Evolutionary conservation across 768 basidiomycete genomes (phyloP).

Genomic region (Lentinula aciculospora): DNA sequence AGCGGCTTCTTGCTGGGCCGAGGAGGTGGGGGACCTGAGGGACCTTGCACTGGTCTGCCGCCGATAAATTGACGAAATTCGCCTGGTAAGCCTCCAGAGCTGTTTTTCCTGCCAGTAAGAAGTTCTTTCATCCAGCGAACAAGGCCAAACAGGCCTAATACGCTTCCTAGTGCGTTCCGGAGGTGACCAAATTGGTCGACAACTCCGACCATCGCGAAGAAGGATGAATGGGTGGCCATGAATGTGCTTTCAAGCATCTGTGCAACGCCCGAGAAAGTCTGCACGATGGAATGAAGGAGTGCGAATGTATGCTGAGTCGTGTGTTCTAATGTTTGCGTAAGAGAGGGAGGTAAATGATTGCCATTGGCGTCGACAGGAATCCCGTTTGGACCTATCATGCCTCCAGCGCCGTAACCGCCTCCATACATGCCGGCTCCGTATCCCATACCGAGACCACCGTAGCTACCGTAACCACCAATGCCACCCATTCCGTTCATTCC

Average conservation of each 20-base stretch:
- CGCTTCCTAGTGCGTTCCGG: constrained; percentile 88
- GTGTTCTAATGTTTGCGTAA: constrained; percentile 83
- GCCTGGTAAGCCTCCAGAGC: constrained; percentile 35
- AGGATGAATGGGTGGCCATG: constrained; percentile 93
- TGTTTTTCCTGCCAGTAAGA: constrained; percentile 33
- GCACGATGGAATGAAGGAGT: constrained; percentile 90
- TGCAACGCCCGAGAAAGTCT: constrained; percentile 90
- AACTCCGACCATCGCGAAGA: constrained; percentile 96
- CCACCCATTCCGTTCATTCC: constrained; percentile 25
- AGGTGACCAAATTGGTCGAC: constrained; percentile 92
- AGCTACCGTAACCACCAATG: constrained; percentile 27
- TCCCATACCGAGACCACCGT: constrained; percentile 33
- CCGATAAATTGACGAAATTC: constrained; percentile 79
- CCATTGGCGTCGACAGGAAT: constrained; percentile 9
- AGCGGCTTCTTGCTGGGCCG: constrained; percentile 86
- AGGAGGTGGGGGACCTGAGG: constrained; percentile 33
- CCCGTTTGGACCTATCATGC: constrained; percentile 35
- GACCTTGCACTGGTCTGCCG: constrained; percentile 53
- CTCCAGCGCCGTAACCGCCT: constrained; percentile 7
- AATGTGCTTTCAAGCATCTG: constrained; percentile 98
- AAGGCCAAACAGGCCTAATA: constrained; percentile 87
- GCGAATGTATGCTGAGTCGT: constrained; percentile 92
- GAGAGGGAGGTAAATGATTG: constrained; percentile 54
- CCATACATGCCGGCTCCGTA: constrained; percentile 23
- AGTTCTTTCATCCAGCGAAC: constrained; percentile 78